Conservation (phyloP, 208 protist genomes). For the Acanthamoeba sp. region DNA sequence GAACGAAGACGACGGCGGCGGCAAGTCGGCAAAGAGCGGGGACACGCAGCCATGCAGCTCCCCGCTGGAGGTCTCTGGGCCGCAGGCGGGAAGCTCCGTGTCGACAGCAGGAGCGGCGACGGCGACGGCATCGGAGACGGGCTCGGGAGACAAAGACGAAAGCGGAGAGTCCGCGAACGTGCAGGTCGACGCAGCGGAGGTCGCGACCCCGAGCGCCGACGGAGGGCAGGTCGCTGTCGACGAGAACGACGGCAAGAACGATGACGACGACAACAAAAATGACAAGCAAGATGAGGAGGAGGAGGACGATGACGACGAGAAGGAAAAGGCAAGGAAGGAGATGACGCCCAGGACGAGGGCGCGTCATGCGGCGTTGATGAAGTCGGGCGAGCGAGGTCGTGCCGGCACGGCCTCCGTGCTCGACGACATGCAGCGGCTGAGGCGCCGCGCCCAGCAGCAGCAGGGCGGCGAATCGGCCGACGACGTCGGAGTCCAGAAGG, state of each 20-base stretch:
- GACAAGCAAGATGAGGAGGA: neutral
- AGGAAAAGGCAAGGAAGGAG: neutral
- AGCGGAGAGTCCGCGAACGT: no score
- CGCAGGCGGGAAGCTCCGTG: no score
- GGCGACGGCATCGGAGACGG: no score
- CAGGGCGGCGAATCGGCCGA: no score
- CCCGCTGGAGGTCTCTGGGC: no score
- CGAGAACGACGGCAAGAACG: neutral
- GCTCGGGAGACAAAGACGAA: no score
- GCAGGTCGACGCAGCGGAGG: neutral
- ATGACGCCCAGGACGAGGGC: neutral
- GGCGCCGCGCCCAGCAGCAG: no score
- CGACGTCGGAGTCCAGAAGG: no score
- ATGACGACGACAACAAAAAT: neutral
- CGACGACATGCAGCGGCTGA: neutral
- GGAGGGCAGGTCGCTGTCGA: neutral
- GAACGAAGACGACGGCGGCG: neutral
- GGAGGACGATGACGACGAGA: neutral
- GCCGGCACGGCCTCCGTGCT: neutral
- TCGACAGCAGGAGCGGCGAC: no score
- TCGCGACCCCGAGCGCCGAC: no score
- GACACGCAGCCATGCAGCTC: neutral
- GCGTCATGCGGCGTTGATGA: neutral
- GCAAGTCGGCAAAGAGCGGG: neutral
- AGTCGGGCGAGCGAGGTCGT: neutral